Conservation (phyloP, 2,329 filamentous ascomycete genomes). For the Pseudogymnoascus sp. region DNA sequence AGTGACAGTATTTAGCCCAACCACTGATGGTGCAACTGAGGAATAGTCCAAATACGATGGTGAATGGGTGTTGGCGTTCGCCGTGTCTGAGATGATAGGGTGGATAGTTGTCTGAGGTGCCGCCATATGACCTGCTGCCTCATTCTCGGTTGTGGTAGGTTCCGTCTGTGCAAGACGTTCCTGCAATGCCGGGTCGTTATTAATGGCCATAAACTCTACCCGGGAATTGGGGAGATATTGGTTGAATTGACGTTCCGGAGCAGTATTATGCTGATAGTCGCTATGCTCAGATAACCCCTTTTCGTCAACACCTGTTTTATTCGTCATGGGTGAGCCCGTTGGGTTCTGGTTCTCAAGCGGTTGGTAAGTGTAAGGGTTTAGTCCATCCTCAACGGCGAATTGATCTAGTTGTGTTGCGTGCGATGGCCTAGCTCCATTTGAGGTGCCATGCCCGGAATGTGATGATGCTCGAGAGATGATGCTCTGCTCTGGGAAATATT, state of each 20-base stretch:
- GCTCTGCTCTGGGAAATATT: constrained; percentile 20
- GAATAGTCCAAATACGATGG: neutral
- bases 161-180: neutral
- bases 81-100: neutral
- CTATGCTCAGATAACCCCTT: neutral
- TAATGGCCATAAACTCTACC: neutral
- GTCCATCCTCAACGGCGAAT: constrained; percentile 44
- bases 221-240: neutral
- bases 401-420: constrained; percentile 42
- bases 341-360: constrained; percentile 13
- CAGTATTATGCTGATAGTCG: neutral
- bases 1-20: neutral
- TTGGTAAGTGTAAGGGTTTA: constrained; percentile 45
- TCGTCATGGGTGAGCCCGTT: neutral
- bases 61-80: neutral
- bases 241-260: neutral
- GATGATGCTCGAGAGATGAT: constrained; percentile 7
- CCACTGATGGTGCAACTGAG: neutral
- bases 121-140: neutral
- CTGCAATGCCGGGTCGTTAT: constrained; percentile 2
- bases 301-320: neutral
- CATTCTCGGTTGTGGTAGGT: neutral
- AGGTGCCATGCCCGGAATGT: constrained; percentile 36
- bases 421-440: constrained; percentile 37
- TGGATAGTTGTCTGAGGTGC: neutral